phyloP scores from a whole-genome alignment of 306 rosid genomes.

The Macrotyloma uniflorum region DNA sequence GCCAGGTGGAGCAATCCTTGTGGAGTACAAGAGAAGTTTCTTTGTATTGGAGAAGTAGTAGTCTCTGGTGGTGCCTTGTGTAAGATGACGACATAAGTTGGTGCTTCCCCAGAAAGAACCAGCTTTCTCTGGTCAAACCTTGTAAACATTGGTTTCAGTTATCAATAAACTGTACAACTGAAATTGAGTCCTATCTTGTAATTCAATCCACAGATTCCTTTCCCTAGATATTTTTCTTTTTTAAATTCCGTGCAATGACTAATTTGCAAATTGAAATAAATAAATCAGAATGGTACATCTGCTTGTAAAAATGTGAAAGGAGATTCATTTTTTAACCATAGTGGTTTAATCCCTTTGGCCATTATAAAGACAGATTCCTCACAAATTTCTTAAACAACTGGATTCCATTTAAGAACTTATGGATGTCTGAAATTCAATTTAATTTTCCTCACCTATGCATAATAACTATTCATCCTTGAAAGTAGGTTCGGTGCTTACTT shows the following conservation, averaged over 20 bases:
- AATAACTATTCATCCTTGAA: slow-evolving; percentile 18
- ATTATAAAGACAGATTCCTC: neutral
- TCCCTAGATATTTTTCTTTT: neutral
- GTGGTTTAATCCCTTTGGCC: neutral
- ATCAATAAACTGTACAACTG: slow-evolving; percentile 36
- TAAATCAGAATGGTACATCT: neutral
- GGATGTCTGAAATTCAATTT: neutral
- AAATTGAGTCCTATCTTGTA: slow-evolving; percentile 21
- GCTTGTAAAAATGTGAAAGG: neutral
- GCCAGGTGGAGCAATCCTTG: slow-evolving; percentile 32
- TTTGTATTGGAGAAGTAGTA: slow-evolving; percentile 28
- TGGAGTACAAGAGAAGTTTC: slow-evolving; percentile 29
- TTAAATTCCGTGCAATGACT: neutral
- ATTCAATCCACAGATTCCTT: slow-evolving; percentile 21
- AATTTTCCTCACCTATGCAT: neutral
- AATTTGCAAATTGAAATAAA: neutral
- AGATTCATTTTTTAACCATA: neutral
- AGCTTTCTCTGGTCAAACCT: slow-evolving; percentile 37
- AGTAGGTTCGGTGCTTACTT: neutral
- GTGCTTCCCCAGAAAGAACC: slow-evolving; percentile 39
- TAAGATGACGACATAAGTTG: slow-evolving; percentile 14
- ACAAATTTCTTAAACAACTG: slow-evolving; percentile 6
- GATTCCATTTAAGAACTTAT: neutral
- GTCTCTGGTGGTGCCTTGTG: slow-evolving; percentile 26
- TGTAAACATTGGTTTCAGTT: slow-evolving; percentile 33